These are phyloP conservation scores for Sarcodon sp. DNA, from an alignment of 768 basidiomycete genomes.

Conservation along the genomic window DNA sequence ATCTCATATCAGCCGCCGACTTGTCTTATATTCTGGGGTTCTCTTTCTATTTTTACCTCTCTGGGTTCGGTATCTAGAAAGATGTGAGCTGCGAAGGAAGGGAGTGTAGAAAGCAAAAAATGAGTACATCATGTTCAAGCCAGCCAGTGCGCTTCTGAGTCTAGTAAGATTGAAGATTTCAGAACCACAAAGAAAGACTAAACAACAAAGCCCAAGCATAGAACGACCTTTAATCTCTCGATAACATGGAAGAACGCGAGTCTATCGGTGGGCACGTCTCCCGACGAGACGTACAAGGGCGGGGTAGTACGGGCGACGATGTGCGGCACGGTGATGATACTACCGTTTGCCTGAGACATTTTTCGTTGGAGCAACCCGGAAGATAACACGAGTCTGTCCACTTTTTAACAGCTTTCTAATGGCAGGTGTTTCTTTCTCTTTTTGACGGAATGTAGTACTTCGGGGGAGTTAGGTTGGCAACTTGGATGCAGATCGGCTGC, in stretches of 20 bases:
- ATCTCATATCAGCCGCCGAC: not conserved
- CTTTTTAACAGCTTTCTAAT: no score
- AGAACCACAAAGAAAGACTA: not conserved
- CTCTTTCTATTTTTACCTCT: constrained; percentile 49
- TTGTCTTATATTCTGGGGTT: not conserved
- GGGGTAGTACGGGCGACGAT: constrained; percentile 31
- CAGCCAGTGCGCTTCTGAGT: constrained; percentile 95
- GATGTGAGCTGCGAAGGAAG: not conserved
- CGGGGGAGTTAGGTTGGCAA: no score
- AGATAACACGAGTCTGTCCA: no score
- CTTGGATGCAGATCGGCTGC: no score
- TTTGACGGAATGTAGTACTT: no score
- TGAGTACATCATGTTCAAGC: constrained; percentile 66
- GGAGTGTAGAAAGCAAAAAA: constrained; percentile 2
- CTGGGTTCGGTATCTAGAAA: constrained; percentile 62
- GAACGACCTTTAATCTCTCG: constrained; percentile 76
- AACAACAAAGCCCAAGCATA: not conserved
- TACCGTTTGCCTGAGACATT: no score
- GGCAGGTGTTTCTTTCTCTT: no score
- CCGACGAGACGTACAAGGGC: constrained; percentile 41
- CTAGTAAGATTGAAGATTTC: constrained; percentile 22
- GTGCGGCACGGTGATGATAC: no score
- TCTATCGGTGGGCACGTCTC: constrained; percentile 47
- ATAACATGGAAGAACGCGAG: constrained; percentile 87
- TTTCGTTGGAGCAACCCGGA: no score